phyloP scores from a whole-genome alignment of 2,329 filamentous ascomycete genomes.

The Dendryphion nanum region DNA sequence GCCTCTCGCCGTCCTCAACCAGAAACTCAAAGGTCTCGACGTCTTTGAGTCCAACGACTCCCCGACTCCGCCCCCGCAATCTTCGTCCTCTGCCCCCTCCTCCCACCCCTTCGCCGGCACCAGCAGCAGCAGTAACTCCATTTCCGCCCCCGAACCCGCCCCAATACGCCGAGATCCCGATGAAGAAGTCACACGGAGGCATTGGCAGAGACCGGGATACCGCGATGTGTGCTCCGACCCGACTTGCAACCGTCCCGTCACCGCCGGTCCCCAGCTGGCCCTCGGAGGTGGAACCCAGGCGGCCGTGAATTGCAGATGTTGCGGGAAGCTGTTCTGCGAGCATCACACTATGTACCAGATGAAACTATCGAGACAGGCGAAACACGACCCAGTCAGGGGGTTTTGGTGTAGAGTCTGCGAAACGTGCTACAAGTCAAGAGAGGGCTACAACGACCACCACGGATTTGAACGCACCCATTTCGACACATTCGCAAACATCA shows the following conservation, averaged over 20 bases:
- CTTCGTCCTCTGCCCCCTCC: too few relatives aligned
- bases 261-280: constrained; percentile 50
- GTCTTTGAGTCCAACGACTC: constrained; percentile 92
- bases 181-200: constrained; percentile 79
- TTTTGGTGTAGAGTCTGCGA: constrained; percentile 96
- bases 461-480: constrained; percentile 71
- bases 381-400: constrained; percentile 85
- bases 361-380: constrained; percentile 86
- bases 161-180: constrained; percentile 67
- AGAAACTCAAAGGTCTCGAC: constrained; percentile 88
- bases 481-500: constrained; percentile 65
- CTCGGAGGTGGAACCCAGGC: constrained; percentile 78
- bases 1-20: constrained; percentile 84
- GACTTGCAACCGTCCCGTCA: constrained; percentile 59
- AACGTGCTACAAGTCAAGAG: constrained; percentile 97
- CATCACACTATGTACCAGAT: constrained; percentile 99
- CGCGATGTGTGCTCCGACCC: constrained; percentile 86
- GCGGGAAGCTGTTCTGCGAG: constrained; percentile 91
- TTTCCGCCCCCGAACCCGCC: constrained; percentile 26
- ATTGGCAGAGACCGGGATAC: constrained; percentile 79
- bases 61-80: constrained; percentile 37
- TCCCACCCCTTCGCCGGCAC: constrained; percentile 23
- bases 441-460: constrained; percentile 89
- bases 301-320: constrained; percentile 89
- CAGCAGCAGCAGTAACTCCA: constrained; percentile 24